Conservation (phyloP, 2,329 filamentous ascomycete species). For the Gyromitra esculenta region DNA sequence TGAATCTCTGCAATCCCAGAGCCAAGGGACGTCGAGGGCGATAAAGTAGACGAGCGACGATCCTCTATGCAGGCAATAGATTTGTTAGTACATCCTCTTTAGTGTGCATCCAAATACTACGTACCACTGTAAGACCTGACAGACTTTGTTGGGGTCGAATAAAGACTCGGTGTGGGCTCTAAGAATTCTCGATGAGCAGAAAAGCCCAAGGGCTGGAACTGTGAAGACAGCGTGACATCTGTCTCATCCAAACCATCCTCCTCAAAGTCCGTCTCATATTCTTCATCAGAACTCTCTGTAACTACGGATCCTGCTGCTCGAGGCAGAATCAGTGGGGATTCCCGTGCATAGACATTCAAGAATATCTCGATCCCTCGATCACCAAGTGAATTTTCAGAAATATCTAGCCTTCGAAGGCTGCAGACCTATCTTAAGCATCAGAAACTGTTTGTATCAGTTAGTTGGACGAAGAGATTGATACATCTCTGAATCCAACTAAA, state of each 20-base stretch:
- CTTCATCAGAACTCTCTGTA: constrained; percentile 49
- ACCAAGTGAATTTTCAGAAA: constrained; percentile 54
- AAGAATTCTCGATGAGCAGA: constrained; percentile 20
- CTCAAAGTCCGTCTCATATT: constrained; percentile 40
- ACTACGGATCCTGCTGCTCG: constrained; percentile 23
- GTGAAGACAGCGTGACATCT: constrained; percentile 18
- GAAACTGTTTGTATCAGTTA: constrained; percentile 2
- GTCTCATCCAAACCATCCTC: constrained; percentile 41
- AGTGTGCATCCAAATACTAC: background rate
- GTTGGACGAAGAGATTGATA: constrained; percentile 26
- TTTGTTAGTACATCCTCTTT: constrained; percentile 12
- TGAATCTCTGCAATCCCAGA: constrained; percentile 42
- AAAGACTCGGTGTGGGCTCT: constrained; percentile 29
- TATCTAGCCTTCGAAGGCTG: constrained; percentile 50
- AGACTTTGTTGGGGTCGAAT: constrained; percentile 30
- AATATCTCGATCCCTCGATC: constrained; percentile 53
- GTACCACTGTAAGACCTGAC: constrained; percentile 38
- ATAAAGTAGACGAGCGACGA: constrained; percentile 12
- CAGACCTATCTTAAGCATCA: constrained; percentile 46
- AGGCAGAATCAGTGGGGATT: constrained; percentile 47
- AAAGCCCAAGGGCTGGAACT: constrained; percentile 19
- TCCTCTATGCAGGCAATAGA: constrained; percentile 10
- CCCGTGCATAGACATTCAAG: constrained; percentile 49
- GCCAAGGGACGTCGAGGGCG: constrained; percentile 21
- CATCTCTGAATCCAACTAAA: constrained; percentile 51